Conservation (phyloP, 1,284 basidiomycete species). For the Neonothopanus nambi region DNA sequence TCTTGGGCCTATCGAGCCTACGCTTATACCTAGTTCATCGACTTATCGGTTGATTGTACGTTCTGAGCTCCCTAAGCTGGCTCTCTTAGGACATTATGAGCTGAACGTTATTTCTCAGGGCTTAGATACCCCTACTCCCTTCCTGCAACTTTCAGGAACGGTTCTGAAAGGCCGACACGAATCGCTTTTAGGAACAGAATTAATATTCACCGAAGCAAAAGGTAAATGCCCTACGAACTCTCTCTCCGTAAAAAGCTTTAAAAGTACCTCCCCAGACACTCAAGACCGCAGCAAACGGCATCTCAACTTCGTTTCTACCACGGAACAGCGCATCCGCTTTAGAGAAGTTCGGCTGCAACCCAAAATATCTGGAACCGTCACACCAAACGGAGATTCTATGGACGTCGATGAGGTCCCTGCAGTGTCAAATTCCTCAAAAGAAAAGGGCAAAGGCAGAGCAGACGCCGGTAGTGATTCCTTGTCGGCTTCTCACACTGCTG, state of each 20-base stretch:
- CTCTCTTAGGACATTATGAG: neutral
- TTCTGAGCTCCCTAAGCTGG: constrained; percentile 13
- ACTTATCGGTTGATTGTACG: constrained; percentile 73
- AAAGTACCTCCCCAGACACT: constrained; percentile 35
- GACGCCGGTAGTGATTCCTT: constrained; percentile 13
- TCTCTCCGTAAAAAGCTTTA: too few species aligned
- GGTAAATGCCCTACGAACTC: too few species aligned
- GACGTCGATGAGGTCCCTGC: neutral
- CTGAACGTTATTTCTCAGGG: constrained; percentile 44
- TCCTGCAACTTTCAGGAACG: constrained; percentile 71
- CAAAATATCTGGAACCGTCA: constrained; percentile 25
- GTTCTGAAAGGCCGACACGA: constrained; percentile 69
- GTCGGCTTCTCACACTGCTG: neutral
- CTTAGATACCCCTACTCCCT: constrained; percentile 72
- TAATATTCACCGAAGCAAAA: constrained; percentile 68
- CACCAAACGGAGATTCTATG: constrained; percentile 2
- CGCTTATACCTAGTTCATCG: constrained; percentile 66
- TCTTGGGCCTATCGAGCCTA: constrained; percentile 68
- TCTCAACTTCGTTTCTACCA: constrained; percentile 53
- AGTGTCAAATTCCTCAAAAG: neutral
- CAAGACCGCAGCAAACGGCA: constrained; percentile 46
- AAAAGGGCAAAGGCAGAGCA: constrained; percentile 5
- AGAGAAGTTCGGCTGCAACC: constrained; percentile 56
- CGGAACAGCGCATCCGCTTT: constrained; percentile 65
- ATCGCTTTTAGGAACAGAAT: constrained; percentile 66